phyloP scores from a whole-genome alignment of 305 asterid species.

The Solanum hybrid region DNA sequence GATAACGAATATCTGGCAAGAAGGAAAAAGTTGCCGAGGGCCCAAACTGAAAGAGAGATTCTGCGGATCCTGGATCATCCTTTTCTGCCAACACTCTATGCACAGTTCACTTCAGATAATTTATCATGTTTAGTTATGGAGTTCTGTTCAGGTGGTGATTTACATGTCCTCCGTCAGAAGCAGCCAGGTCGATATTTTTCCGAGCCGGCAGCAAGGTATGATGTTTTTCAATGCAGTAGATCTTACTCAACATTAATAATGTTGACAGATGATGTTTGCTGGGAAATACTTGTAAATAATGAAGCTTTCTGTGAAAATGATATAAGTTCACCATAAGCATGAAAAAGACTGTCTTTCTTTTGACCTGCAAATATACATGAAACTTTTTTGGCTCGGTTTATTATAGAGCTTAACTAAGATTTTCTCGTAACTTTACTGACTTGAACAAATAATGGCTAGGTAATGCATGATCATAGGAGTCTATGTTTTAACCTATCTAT shows the following conservation, averaged over 20 bases:
- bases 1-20: slow-evolving; percentile 56
- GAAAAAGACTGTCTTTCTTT: not conserved
- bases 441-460: not conserved
- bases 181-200: slow-evolving; percentile 55
- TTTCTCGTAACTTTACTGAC: not conserved
- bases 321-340: not conserved
- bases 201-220: slow-evolving; percentile 57
- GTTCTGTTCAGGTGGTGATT: slow-evolving; percentile 76
- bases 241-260: not conserved
- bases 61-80: slow-evolving; percentile 65
- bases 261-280: not conserved
- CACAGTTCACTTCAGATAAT: slow-evolving; percentile 58
- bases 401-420: not conserved
- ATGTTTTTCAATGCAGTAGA: not conserved
- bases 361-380: not conserved
- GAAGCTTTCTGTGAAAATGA: not conserved
- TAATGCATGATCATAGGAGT: not conserved
- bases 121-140: slow-evolving; percentile 66
- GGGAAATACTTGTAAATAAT: not conserved
- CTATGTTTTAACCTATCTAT: not conserved
- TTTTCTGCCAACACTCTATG: slow-evolving; percentile 63
- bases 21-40: slow-evolving; percentile 56
- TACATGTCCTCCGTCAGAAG: slow-evolving; percentile 62
- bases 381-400: not conserved
- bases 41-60: slow-evolving; percentile 61